Base-by-base conservation (phyloP, 169 alveolate genomes). In the Plasmodium knowlesi region DNA sequence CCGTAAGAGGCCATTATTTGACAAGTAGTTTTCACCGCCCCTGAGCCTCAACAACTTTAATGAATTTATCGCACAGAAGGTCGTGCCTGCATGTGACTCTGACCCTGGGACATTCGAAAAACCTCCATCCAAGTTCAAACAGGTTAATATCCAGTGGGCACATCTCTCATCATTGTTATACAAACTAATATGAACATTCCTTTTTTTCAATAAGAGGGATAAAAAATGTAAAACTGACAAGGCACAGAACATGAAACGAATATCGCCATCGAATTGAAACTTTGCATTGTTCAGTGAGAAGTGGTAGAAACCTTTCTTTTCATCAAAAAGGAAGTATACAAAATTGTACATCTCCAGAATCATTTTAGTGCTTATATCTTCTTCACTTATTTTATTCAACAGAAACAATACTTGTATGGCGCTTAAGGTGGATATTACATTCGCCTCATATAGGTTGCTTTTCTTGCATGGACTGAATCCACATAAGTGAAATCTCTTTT, bases 81-180 rank as follows among this genome's bases (percentile, higher is more conserved):
- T 93, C 12, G 96, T 96, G 16, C 96, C 97, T 10, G 95, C 95
- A 89, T 96, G 97, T 70, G 97, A 95, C 57, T 96, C 96, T 16
- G 90, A 82, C 19, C 90, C 90, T 0, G 95, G 95, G 22, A 57
- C 3, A 25, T 94, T 85, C 8, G 95, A 81, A 67, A 95, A 81
- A 22, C 97, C 97, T 39, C 97, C 97, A 86, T 96, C 97, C 16
- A 84, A 72, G 78, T 96, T 96, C 72, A 82, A 82, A 61, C 95
- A 90, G 32, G 39, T 92, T 92, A 92, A 91, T 95, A 67, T 83
- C 84, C 92, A 92, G 53, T 54, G 82, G 43, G 57, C 61, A 57
- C 86, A 74, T 76, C 67, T 73, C 67, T 86, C 32, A 16, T 53
- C 61, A 86, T 83, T 41, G 34, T 34, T 83, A 41, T 67, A 70